Evolutionary conservation across 179 eudicot genomes (phyloP).

Genomic region (Sideroxylon spinosum): DNA sequence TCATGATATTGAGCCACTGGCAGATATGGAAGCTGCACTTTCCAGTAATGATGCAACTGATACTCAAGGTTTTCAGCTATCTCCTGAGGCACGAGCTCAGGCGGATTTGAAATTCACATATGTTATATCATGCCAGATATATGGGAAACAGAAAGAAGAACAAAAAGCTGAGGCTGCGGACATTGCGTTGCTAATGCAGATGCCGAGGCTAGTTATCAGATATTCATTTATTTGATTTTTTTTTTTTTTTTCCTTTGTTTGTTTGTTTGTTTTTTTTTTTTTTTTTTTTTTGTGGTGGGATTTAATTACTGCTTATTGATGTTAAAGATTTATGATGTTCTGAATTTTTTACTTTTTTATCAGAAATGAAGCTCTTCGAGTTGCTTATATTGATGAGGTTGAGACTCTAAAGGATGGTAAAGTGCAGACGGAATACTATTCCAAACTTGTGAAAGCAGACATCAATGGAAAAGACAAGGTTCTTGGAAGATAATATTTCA

Average conservation of each 20-base stretch:
- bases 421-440: conserved; percentile 77
- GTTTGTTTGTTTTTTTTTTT: not conserved
- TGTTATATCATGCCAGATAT: conserved; percentile 96
- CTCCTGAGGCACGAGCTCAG: conserved; percentile 96
- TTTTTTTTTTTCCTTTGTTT: not conserved
- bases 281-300: no score
- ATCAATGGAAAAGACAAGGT: conserved; percentile 96
- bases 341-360: conserved; percentile 2
- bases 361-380: conserved; percentile 97
- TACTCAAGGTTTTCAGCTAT: conserved; percentile 78
- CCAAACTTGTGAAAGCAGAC: conserved; percentile 96
- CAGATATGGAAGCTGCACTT: conserved; percentile 68
- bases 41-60: conserved; percentile 47
- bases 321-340: not conserved
- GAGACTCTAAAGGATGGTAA: conserved; percentile 85
- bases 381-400: conserved; percentile 83
- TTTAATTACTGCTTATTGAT: not conserved
- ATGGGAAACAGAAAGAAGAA: conserved; percentile 98
- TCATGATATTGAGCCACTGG: conserved; percentile 15
- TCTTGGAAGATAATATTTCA: conserved; percentile 7
- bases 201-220: conserved; percentile 66
- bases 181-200: conserved; percentile 93
- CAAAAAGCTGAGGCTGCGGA: conserved; percentile 94
- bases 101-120: conserved; percentile 96
- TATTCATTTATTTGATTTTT: not conserved